Base-by-base conservation (phyloP, 768 basidiomycete genomes). In the Ephemerocybe angulata region DNA sequence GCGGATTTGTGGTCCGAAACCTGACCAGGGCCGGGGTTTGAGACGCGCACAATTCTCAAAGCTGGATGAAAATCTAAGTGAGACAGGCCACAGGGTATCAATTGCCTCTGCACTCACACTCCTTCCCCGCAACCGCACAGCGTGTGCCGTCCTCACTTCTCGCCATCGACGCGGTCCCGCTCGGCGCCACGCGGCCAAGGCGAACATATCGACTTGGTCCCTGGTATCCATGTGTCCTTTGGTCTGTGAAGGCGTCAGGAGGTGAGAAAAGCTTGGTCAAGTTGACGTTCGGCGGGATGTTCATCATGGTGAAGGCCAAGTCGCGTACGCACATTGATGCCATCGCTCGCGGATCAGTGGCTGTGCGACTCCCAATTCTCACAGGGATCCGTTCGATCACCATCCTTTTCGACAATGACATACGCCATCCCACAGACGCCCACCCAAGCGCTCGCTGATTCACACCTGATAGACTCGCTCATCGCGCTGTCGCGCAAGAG, bases 121-220 rank as follows among this genome's bases (percentile, higher is more conserved):
- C 89, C 68, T 81, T 83, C n/a, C 89, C 88, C 1, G 88, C 82
- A 11, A 90, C 85, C 1, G 83, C 87, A 68, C 86, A 88, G 61
- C 83, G 70, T 33, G 61, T 64, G 1, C 84, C 85, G 60, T 90
- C 88, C 57, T 85, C 83, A 58, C 78, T 85, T 62, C 79, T 83
- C 22, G 87, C 78, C 41, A 92, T 81, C 1, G 82, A 72, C 0
- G 87, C 87, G 30, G 86, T 85, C 47, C 88, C 87, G 55, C 67
- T 72, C 1, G 82, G 68, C 22, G 83, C 79, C 24, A 79, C 85
- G n/a, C 85, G 76, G 12, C 76, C 72, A 15, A 88, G 68, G 13
- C 84, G 83, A 22, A 86, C 85, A 59, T 75, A 81, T 30, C 84
- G 77, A 8, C 68, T 73, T 43, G 62, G 65, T 38, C 74, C 79